These are phyloP conservation scores for Carex kokanica DNA, from an alignment of 176 grass and related monocot genomes.

Conservation along the genomic window DNA sequence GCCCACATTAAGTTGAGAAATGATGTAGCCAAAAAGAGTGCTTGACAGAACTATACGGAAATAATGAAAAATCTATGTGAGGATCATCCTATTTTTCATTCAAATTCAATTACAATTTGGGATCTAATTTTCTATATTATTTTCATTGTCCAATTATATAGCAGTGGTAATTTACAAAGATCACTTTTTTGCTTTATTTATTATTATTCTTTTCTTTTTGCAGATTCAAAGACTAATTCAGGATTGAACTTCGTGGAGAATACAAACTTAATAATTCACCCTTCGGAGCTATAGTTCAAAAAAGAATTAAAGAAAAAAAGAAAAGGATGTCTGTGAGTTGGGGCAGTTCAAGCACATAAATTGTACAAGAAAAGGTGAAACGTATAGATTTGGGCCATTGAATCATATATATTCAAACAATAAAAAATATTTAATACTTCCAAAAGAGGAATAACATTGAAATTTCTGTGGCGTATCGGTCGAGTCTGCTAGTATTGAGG, in stretches of 20 bases:
- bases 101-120: not conserved
- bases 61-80: constrained; percentile 25
- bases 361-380: not conserved
- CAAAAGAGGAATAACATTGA: not conserved
- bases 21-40: constrained; percentile 43
- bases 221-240: not conserved
- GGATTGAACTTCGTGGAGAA: not conserved
- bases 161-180: not conserved
- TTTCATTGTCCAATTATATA: not conserved
- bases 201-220: not conserved
- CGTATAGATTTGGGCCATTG: not conserved
- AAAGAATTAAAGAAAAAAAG: not conserved
- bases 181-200: not conserved
- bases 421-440: not conserved
- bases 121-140: not conserved
- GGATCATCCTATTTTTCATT: not conserved
- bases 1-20: constrained; percentile 31
- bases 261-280: not conserved
- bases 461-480: not conserved
- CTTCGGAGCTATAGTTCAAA: not conserved
- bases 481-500: not conserved
- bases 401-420: not conserved
- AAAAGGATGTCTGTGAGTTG: not conserved
- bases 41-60: constrained; percentile 42
- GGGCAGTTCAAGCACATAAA: not conserved